Evolutionary conservation across 2,329 filamentous ascomycete genomes (phyloP).

Genomic region (Talaromyces sp.): DNA sequence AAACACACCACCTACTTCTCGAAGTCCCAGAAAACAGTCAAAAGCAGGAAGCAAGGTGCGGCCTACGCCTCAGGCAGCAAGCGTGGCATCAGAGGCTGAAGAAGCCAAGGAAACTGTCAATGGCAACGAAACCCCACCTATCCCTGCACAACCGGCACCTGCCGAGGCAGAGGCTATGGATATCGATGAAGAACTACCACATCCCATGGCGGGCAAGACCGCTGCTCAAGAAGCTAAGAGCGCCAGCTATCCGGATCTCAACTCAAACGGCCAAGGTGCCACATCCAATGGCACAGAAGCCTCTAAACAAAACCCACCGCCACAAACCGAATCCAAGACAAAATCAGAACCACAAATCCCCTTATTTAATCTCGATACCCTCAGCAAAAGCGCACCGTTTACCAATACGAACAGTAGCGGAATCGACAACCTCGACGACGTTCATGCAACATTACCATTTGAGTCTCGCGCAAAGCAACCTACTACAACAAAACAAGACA

Average conservation of each 20-base stretch:
- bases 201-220: constrained; percentile 6
- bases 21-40: constrained; percentile 39
- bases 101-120: constrained; percentile 38
- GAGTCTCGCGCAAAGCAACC: constrained; percentile 54
- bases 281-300: constrained; percentile 16
- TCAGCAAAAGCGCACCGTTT: constrained; percentile 55
- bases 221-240: constrained; percentile 7
- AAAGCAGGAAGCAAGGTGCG: constrained; percentile 32
- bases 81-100: constrained; percentile 43
- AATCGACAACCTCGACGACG: constrained; percentile 56
- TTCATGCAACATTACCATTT: constrained; percentile 61
- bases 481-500: constrained; percentile 44
- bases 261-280: constrained; percentile 13
- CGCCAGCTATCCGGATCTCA: constrained; percentile 22
- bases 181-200: constrained; percentile 42
- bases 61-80: constrained; percentile 36
- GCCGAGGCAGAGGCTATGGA: constrained; percentile 49
- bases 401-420: constrained; percentile 49
- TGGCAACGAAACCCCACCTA: constrained; percentile 17
- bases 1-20: constrained; percentile 27
- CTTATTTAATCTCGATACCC: constrained; percentile 52
- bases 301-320: constrained; percentile 2
- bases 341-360: constrained; percentile 20
- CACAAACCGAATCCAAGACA: constrained; percentile 7
- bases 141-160: constrained; percentile 17